phyloP scores from a whole-genome alignment of 2,329 filamentous ascomycete genomes.

The Paecilomyces sp. region DNA sequence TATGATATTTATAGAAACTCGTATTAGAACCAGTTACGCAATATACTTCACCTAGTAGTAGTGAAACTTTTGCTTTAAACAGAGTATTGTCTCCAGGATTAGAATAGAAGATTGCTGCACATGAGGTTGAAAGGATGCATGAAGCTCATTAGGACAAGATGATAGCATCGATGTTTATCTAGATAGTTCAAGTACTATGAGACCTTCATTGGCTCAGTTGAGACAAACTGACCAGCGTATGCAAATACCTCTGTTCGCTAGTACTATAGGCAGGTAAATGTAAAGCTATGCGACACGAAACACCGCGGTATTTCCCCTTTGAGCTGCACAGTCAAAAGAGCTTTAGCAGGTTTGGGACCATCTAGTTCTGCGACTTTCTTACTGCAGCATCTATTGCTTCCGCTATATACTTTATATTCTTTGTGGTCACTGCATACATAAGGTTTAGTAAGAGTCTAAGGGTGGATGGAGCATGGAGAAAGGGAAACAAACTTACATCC shows the following conservation, averaged over 20 bases:
- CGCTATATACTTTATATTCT: constrained; percentile 15
- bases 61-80: too few species aligned
- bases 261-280: neutral
- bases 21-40: too few species aligned
- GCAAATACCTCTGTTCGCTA: neutral
- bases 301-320: neutral
- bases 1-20: neutral
- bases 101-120: too few species aligned
- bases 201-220: too few species aligned
- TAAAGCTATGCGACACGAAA: neutral
- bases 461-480: neutral
- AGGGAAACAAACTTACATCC: constrained; percentile 11
- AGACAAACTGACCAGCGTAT: too few species aligned
- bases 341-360: neutral
- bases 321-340: neutral
- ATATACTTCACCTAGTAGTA: too few species aligned
- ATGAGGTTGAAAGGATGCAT: too few species aligned
- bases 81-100: too few species aligned
- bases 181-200: too few species aligned
- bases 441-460: neutral
- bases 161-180: too few species aligned
- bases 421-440: constrained; percentile 9
- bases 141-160: too few species aligned
- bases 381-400: constrained; percentile 8
- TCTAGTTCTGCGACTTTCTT: neutral